Conservation (phyloP, 225 moss, liverwort and hornwort species). For the Pseudisothecium myosuroides region DNA sequence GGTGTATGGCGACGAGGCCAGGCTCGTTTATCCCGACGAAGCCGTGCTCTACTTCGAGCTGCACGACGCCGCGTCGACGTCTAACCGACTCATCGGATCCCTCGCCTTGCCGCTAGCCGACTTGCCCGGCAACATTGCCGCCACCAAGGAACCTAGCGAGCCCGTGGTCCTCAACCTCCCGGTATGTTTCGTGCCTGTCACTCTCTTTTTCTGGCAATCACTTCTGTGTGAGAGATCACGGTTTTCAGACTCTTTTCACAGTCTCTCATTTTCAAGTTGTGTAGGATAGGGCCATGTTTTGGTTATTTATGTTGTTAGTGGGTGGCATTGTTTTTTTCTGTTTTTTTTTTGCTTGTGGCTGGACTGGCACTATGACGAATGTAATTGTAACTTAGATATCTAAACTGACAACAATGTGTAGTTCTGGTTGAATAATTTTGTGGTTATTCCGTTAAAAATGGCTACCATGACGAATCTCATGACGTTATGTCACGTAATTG, state of each 20-base stretch:
- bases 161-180: conserved; percentile 19
- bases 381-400: too few species aligned
- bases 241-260: not conserved
- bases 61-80: conserved; percentile 21
- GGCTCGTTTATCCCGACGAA: conserved; percentile 16
- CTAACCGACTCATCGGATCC: conserved; percentile 36
- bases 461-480: not conserved
- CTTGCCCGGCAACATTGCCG: not conserved
- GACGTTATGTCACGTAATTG: not conserved
- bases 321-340: not conserved
- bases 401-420: not conserved
- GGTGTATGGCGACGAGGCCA: conserved; percentile 31
- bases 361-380: not conserved
- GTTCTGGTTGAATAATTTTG: not conserved
- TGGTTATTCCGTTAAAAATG: not conserved
- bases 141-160: not conserved
- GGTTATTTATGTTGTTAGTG: not conserved
- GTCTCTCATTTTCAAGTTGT: too few species aligned
- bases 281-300: not conserved
- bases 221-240: not conserved
- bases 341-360: not conserved
- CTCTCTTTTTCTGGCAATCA: not conserved
- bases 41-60: conserved; percentile 45
- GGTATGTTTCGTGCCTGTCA: not conserved
- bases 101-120: conserved; percentile 34